Conservation (phyloP, 257 asterid genomes). For the Petunia secreta region DNA sequence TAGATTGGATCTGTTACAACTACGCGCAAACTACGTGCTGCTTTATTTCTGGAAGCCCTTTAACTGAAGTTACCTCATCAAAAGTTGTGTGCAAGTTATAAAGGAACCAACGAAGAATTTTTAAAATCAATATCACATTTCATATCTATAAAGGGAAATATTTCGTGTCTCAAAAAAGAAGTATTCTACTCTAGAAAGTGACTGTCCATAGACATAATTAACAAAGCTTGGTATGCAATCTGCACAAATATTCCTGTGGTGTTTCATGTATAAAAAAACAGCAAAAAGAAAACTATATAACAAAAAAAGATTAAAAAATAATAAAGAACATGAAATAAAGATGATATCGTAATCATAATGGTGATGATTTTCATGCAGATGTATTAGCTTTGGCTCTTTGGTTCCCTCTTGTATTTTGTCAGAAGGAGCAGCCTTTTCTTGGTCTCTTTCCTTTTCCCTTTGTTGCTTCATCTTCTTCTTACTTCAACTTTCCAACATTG, state of each 20-base stretch:
- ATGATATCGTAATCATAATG: slow-evolving; percentile 68
- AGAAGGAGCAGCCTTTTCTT: slow-evolving; percentile 59
- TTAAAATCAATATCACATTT: slow-evolving; percentile 33
- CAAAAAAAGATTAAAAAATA: slow-evolving; percentile 27
- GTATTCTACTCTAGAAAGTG: slow-evolving; percentile 37
- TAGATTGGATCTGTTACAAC: slow-evolving; percentile 17
- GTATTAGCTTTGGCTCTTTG: slow-evolving; percentile 44
- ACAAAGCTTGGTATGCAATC: slow-evolving; percentile 41
- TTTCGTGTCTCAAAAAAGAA: slow-evolving; percentile 30
- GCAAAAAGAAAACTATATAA: slow-evolving; percentile 36
- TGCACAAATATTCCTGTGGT: slow-evolving; percentile 41
- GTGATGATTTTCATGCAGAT: slow-evolving; percentile 80
- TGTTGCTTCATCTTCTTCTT: slow-evolving; percentile 24
- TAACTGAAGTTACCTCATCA: slow-evolving; percentile 26
- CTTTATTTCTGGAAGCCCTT: slow-evolving; percentile 24
- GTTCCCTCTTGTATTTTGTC: slow-evolving; percentile 43
- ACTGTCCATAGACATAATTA: slow-evolving; percentile 32
- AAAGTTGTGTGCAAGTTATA: slow-evolving; percentile 35
- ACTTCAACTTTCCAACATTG: slow-evolving; percentile 62
- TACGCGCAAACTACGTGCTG: background rate
- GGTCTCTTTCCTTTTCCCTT: slow-evolving; percentile 36
- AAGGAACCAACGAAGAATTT: slow-evolving; percentile 23
- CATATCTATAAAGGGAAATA: slow-evolving; percentile 43
- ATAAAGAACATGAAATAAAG: slow-evolving; percentile 52
- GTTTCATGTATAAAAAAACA: slow-evolving; percentile 36